These are phyloP conservation scores for Ophiobolus disseminans DNA, from an alignment of 2,329 filamentous ascomycete genomes.

Conservation along the genomic window DNA sequence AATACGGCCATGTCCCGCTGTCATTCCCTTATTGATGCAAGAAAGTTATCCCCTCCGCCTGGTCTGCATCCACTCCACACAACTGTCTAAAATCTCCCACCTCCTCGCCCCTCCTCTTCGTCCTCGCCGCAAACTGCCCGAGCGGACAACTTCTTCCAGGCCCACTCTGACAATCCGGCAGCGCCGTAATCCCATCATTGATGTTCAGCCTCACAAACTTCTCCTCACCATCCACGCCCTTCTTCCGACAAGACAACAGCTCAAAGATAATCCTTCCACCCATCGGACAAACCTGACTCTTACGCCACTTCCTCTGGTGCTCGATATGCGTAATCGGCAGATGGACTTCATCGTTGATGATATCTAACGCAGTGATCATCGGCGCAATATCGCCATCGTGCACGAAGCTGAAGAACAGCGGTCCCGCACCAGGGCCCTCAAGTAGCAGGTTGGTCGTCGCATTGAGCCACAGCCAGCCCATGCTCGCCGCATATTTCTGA, in stretches of 20 bases:
- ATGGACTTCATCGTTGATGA: constrained; percentile 54
- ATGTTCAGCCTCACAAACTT: constrained; percentile 61
- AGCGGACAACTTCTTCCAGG: constrained; percentile 59
- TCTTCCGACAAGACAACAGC: constrained; percentile 52
- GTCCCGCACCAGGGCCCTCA: constrained; percentile 52
- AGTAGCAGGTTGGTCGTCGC: constrained; percentile 60
- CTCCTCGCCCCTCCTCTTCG: constrained; percentile 51
- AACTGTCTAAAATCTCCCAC: constrained; percentile 57
- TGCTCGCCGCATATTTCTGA: constrained; percentile 59
- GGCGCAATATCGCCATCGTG: constrained; percentile 67
- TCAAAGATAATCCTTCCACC: constrained; percentile 64
- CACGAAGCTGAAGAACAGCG: constrained; percentile 65
- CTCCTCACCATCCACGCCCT: neutral
- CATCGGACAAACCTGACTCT: constrained; percentile 65
- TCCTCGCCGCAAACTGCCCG: constrained; percentile 51
- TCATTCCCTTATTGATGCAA: constrained; percentile 51
- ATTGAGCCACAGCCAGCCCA: constrained; percentile 67
- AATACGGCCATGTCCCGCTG: neutral
- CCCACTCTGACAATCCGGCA: constrained; percentile 57
- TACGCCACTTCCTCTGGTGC: constrained; percentile 59
- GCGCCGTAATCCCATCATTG: constrained; percentile 62
- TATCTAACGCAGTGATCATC: constrained; percentile 60
- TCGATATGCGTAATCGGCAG: constrained; percentile 57
- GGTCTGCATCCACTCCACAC: constrained; percentile 55
- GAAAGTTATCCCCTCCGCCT: constrained; percentile 56